Evolutionary conservation across 1,284 basidiomycete genomes (phyloP), one percentile per base, ranked within the genome.

Genomic region (Fomes fomentarius): DNA sequence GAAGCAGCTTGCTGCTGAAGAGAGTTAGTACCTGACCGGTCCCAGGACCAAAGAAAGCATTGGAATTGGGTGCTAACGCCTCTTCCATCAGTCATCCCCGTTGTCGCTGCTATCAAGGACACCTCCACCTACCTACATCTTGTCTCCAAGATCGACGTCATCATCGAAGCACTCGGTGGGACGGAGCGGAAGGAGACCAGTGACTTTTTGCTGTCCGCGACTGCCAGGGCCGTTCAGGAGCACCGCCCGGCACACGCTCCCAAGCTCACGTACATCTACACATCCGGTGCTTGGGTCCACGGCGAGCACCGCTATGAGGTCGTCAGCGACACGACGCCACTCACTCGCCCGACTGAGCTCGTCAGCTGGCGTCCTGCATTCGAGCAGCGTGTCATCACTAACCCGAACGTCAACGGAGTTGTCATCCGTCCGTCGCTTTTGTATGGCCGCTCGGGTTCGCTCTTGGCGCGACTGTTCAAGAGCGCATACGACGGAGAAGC

Each of bases 231-330:
- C 9, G 63, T 57, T 19, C 34, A 59, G 28, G 42, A 54, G 11
- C 60, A 54, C 21, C 75, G 77, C 6, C 68, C 76, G 3, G 44
- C 66, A 0, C 49, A 63, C 52, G 61, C 71, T 2, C 72, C 78
- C 1, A 76, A 76, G 62, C 69, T 80, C 43, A 71, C 75, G 3
- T 82, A 78, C 68, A 79, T 84, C 57, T 79, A 78, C 64, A 78
- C 76, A 9, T 80, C 77, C 1, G 76, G 75, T 19, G 72, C 72
- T 4, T 82, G 80, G 80, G 71, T 78, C 5, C 76, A 80, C 60
- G 74, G 77, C 14, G 70, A 76, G 37, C 66, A 69, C 61, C 71
- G 72, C 48, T 63, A 50, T 6, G 62, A 66, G 12, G 59, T 69
- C 54, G 63, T 74, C 48, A 68, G 67, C 12, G 75, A 77, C 61